These are phyloP conservation scores for Phyllosticta paracitricarpa DNA, from an alignment of 2,329 filamentous ascomycete species.

Conservation along the genomic window DNA sequence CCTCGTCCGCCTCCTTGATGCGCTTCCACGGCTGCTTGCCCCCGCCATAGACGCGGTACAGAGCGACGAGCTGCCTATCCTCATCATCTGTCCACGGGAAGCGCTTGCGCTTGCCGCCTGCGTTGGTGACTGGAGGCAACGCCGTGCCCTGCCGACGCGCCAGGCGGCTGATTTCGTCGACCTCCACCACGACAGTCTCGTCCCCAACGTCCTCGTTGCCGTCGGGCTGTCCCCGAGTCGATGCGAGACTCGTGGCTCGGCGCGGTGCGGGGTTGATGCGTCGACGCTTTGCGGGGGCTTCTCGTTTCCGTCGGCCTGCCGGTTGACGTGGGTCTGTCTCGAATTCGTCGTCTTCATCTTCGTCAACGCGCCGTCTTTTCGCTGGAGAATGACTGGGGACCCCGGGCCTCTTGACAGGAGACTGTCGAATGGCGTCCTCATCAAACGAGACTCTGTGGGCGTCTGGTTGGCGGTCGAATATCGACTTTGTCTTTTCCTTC, in stretches of 20 bases:
- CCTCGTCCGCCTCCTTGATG: constrained; percentile 1
- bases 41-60: background rate
- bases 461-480: constrained; percentile 32
- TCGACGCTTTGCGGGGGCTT: constrained; percentile 13
- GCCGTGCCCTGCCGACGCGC: constrained; percentile 1
- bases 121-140: background rate
- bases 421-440: constrained; percentile 11
- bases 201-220: background rate
- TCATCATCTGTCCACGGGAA: constrained; percentile 6
- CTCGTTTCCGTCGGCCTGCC: background rate
- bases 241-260: background rate
- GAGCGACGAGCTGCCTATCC: background rate
- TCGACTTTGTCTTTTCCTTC: constrained; percentile 12
- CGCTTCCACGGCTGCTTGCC: background rate
- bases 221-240: background rate
- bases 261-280: background rate
- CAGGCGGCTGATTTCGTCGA: background rate
- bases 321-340: constrained; percentile 23
- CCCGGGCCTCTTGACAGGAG: constrained; percentile 13
- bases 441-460: constrained; percentile 29
- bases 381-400: constrained; percentile 14
- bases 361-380: constrained; percentile 18
- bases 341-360: constrained; percentile 35
- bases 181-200: background rate
- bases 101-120: constrained; percentile 6